A percentile compares a stretch with the other conserved stretches of the same genome.
These are phyloP conservation scores for Cryptomeria japonica DNA, from an alignment of 75 land plant genomes.

Conservation along the genomic window DNA sequence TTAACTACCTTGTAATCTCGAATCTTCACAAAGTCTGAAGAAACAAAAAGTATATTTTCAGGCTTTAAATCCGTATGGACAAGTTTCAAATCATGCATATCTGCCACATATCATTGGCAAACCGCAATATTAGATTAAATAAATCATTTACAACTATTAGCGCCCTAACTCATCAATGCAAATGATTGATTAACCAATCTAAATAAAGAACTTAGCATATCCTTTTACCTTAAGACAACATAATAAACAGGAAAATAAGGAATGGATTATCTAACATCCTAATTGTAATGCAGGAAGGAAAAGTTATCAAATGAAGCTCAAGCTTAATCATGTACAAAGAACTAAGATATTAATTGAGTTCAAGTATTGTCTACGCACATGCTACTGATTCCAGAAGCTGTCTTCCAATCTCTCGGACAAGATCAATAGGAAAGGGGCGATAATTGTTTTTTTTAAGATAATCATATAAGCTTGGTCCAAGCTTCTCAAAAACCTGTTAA, in stretches of 20 bases:
- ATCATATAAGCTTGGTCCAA: slow-evolving; percentile 93
- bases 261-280: neutral
- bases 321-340: neutral
- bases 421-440: slow-evolving; percentile 80
- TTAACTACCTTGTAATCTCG: slow-evolving; percentile 57
- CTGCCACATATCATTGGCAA: slow-evolving; percentile 33
- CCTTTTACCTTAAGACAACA: neutral
- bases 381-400: slow-evolving; percentile 92
- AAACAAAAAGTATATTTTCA: slow-evolving; percentile 62
- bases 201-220: too few relatives aligned
- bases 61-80: slow-evolving; percentile 77
- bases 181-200: neutral
- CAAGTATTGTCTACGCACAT: slow-evolving; percentile 56
- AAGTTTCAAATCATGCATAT: slow-evolving; percentile 71
- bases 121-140: neutral
- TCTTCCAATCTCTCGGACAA: slow-evolving; percentile 83
- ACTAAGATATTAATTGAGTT: neutral
- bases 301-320: neutral
- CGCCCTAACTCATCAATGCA: neutral
- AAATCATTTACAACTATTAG: neutral
- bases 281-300: neutral
- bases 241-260: neutral
- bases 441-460: slow-evolving; percentile 79
- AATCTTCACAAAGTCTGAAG: slow-evolving; percentile 58
- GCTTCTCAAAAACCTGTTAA: slow-evolving; percentile 86